phyloP scores from a whole-genome alignment of 257 asterid species.

The Nicotiana undulata region DNA sequence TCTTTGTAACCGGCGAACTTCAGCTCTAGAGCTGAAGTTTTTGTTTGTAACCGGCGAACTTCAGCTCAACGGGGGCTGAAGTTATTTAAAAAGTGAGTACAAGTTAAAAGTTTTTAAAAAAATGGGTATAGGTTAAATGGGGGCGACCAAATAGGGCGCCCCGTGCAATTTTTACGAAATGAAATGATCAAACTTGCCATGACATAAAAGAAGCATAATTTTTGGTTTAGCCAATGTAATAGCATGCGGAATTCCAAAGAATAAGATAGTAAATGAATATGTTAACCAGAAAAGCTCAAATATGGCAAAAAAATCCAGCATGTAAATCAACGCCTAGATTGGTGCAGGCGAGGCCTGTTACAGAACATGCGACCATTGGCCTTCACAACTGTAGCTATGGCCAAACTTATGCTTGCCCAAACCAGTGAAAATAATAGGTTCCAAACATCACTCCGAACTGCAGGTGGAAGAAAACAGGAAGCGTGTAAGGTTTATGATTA shows the following conservation, averaged over 20 bases:
- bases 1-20: too few relatives aligned
- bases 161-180: too few relatives aligned
- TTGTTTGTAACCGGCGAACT: too few relatives aligned
- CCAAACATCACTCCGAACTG: slow-evolving; percentile 60
- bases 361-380: slow-evolving; percentile 78
- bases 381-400: slow-evolving; percentile 55
- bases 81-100: too few relatives aligned
- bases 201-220: not conserved
- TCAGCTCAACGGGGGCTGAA: too few relatives aligned
- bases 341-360: slow-evolving; percentile 82
- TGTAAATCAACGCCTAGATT: slow-evolving; percentile 44
- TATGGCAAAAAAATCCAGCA: not conserved
- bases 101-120: too few relatives aligned
- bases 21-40: too few relatives aligned
- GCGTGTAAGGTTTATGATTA: not conserved
- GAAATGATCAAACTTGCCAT: too few relatives aligned
- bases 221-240: not conserved
- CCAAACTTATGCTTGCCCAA: slow-evolving; percentile 76
- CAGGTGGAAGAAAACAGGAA: slow-evolving; percentile 7
- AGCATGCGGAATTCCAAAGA: not conserved
- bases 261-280: slow-evolving; percentile 1
- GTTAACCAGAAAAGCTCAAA: not conserved
- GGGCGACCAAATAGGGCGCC: too few relatives aligned
- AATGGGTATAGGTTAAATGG: too few relatives aligned
- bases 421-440: slow-evolving; percentile 53